Evolutionary conservation across 441 rosid species (phyloP).

Genomic region (Pelargonium citronellum): DNA sequence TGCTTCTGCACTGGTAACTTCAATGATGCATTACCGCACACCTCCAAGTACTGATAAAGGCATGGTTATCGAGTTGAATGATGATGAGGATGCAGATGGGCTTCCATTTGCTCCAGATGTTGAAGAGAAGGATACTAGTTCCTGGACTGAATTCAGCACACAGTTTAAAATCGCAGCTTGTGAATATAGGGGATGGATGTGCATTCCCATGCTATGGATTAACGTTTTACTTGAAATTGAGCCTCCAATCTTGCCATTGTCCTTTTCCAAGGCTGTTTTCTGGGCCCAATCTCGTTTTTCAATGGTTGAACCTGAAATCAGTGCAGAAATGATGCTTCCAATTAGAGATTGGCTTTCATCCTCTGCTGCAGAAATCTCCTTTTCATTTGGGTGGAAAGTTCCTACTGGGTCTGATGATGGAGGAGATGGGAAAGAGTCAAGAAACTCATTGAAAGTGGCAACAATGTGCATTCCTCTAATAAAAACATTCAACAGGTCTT

Average conservation of each 20-base stretch:
- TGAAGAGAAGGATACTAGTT: constrained; percentile 46
- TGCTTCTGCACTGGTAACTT: constrained; percentile 69
- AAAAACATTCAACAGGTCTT: constrained; percentile 76
- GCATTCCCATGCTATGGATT: constrained; percentile 94
- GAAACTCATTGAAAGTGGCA: constrained; percentile 75
- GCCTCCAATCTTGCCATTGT: constrained; percentile 56
- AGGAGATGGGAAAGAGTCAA: constrained; percentile 67
- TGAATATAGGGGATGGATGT: constrained; percentile 78
- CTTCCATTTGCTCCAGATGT: constrained; percentile 34
- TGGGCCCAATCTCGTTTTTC: constrained; percentile 88
- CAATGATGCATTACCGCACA: constrained; percentile 37
- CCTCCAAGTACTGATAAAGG: constrained; percentile 25
- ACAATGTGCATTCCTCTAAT: constrained; percentile 62
- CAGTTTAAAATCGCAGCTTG: constrained; percentile 55
- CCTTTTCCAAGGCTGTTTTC: constrained; percentile 83
- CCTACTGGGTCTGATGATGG: constrained; percentile 97
- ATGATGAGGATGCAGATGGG: constrained; percentile 39
- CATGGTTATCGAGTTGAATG: constrained; percentile 32
- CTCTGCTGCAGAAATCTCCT: constrained; percentile 59
- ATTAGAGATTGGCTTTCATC: constrained; percentile 72
- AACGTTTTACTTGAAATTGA: constrained; percentile 68
- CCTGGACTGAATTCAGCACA: constrained; percentile 69
- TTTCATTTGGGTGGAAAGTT: constrained; percentile 85
- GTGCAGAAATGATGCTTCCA: constrained; percentile 53
- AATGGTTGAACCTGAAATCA: constrained; percentile 72